Percentiles rank a stretch among this genome's conserved stretches.
Conservation (phyloP, 805 yeast genomes). For the Debaryomyces castellii region DNA sequence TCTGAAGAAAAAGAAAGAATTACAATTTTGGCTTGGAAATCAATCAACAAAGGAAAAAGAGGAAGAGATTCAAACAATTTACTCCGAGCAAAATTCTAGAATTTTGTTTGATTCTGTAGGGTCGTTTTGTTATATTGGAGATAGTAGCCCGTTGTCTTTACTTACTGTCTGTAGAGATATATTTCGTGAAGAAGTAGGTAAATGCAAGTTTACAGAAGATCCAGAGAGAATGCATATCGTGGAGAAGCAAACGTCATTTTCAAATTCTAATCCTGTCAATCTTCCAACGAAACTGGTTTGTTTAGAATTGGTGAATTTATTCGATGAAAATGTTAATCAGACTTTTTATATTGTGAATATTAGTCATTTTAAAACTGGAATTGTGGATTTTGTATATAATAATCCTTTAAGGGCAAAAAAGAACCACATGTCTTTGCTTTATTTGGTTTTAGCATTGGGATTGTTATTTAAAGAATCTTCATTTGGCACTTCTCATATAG, state of each 20-base stretch:
- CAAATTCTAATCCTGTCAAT: conserved; percentile 6
- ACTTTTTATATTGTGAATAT: conserved; percentile 39
- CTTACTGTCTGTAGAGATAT: conserved; percentile 40
- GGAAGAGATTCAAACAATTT: conserved; percentile 1
- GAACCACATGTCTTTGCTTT: conserved; percentile 30
- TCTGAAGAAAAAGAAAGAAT: conserved; percentile 4
- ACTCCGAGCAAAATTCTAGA: conserved; percentile 17
- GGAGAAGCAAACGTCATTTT: conserved; percentile 30
- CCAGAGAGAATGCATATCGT: conserved; percentile 34
- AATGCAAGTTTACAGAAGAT: conserved; percentile 34
- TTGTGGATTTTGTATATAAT: conserved; percentile 29
- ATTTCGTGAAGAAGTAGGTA: conserved; percentile 29
- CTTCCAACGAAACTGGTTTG: conserved; percentile 1
- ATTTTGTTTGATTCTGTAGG: conserved; percentile 36
- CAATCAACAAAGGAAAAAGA: conserved; percentile 13
- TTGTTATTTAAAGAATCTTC: conserved; percentile 33
- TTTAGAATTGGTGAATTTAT: conserved; percentile 18
- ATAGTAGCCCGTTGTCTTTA: conserved; percentile 41
- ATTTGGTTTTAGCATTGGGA: conserved; percentile 42
- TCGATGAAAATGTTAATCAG: conserved; percentile 39
- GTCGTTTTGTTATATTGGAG: conserved; percentile 39
- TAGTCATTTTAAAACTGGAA: conserved; percentile 23
- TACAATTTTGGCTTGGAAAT: conserved; percentile 4
- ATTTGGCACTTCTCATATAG: conserved; percentile 21
- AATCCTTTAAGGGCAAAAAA: conserved; percentile 25